These are phyloP conservation scores for Bretschneidera sinensis DNA, from an alignment of 345 rosid genomes.

Conservation along the genomic window DNA sequence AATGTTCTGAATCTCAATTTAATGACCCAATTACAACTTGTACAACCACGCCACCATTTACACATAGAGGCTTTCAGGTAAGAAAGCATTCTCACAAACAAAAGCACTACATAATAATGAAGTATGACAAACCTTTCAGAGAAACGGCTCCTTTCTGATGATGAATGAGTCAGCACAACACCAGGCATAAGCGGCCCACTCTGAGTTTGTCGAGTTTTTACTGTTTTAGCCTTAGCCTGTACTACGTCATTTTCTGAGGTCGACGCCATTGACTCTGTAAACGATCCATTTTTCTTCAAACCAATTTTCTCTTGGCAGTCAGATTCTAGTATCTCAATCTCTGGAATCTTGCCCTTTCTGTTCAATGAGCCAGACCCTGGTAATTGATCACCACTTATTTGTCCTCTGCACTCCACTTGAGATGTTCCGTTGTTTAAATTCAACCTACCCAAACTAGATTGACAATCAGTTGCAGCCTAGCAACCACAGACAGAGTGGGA, in stretches of 20 bases:
- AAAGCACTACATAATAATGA: conserved; percentile 3
- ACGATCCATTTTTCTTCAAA: conserved; percentile 36
- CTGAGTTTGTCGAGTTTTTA: conserved; percentile 67
- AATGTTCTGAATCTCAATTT: too few species aligned
- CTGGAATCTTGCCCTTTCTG: conserved; percentile 48
- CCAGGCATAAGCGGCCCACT: conserved; percentile 86
- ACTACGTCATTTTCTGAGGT: conserved; percentile 44
- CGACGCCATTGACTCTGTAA: conserved; percentile 42
- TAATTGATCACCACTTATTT: conserved; percentile 28
- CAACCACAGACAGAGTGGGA: conserved; percentile 10
- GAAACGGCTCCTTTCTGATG: conserved; percentile 47
- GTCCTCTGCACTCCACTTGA: conserved; percentile 33
- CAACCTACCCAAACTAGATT: conserved; percentile 25
- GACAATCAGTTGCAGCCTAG: conserved; percentile 30
- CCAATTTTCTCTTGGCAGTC: conserved; percentile 32
- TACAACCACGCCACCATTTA: background rate
- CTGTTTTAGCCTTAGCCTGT: conserved; percentile 43
- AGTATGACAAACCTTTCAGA: conserved; percentile 55
- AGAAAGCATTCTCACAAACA: conserved; percentile 5
- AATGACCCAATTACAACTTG: too few species aligned
- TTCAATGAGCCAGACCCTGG: conserved; percentile 31
- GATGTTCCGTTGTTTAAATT: conserved; percentile 24
- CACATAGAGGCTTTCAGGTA: background rate
- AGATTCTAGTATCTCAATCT: conserved; percentile 39
- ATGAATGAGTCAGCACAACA: conserved; percentile 46